Conservation (phyloP, 2,329 filamentous ascomycete species). For the Fusarium metavorans region DNA sequence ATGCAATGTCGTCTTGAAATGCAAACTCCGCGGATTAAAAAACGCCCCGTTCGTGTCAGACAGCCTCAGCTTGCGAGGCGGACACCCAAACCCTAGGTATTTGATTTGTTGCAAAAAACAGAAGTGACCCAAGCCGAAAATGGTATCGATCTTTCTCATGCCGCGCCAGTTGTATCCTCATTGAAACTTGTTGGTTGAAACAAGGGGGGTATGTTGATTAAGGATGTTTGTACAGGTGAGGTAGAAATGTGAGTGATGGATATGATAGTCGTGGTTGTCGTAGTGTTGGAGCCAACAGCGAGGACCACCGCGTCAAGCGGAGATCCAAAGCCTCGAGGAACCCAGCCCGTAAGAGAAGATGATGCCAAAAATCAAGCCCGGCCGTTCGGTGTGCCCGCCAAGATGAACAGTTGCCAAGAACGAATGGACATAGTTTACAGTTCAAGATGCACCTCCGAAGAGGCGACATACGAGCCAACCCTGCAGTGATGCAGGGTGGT, state of each 20-base stretch:
- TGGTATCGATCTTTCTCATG: slow-evolving; percentile 62
- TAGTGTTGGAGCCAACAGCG: slow-evolving; percentile 48
- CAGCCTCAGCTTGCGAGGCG: slow-evolving; percentile 52
- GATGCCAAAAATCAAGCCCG: slow-evolving; percentile 55
- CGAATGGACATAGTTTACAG: slow-evolving; percentile 54
- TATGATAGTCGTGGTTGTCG: slow-evolving; percentile 32
- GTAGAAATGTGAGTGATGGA: slow-evolving; percentile 37
- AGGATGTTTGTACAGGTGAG: slow-evolving; percentile 63
- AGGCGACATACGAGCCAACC: slow-evolving; percentile 51
- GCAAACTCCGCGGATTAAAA: slow-evolving; percentile 52
- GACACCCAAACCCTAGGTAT: slow-evolving; percentile 46
- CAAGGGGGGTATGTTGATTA: slow-evolving; percentile 58
- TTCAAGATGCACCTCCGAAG: slow-evolving; percentile 52
- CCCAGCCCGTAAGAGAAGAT: slow-evolving; percentile 53
- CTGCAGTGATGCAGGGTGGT: slow-evolving; percentile 49
- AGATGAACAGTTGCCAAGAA: slow-evolving; percentile 60
- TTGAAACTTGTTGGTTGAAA: slow-evolving; percentile 47
- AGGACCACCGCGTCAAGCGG: slow-evolving; percentile 42
- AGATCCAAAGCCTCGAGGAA: slow-evolving; percentile 50
- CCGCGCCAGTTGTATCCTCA: slow-evolving; percentile 54
- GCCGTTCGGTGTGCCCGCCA: slow-evolving; percentile 60
- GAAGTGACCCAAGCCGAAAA: slow-evolving; percentile 51
- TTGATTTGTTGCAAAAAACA: slow-evolving; percentile 45
- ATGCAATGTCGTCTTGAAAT: slow-evolving; percentile 61
- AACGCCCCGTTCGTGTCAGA: slow-evolving; percentile 58